Evolutionary conservation across 2,329 filamentous ascomycete species (phyloP).

Genomic region (Apiospora sp.): DNA sequence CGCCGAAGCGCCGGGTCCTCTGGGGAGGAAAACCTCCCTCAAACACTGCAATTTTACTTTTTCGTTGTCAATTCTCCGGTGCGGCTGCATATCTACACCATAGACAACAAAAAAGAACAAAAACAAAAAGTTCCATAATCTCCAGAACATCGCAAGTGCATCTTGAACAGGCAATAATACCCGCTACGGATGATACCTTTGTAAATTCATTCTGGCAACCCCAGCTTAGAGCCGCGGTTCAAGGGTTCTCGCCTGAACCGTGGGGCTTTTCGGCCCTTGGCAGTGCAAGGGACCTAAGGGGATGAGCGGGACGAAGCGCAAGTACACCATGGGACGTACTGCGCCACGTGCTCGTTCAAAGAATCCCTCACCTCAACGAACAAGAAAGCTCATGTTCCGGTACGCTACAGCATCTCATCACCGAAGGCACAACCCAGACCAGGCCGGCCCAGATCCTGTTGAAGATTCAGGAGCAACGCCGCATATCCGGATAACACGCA

Average conservation of each 20-base stretch:
- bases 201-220: background rate
- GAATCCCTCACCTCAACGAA: background rate
- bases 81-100: background rate
- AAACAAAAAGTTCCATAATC: background rate
- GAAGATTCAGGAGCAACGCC: background rate
- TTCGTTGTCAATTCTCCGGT: background rate
- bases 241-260: background rate
- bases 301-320: conserved; percentile 8
- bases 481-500: background rate
- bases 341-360: conserved; percentile 7
- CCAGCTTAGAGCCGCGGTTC: background rate
- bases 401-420: background rate
- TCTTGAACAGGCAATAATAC: background rate
- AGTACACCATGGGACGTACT: background rate
- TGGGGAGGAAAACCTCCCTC: background rate
- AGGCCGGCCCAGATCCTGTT: background rate
- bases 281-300: background rate
- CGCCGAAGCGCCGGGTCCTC: background rate
- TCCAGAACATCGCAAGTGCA: conserved; percentile 7
- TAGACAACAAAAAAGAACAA: background rate
- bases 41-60: background rate
- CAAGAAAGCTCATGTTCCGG: background rate
- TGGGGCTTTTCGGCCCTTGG: background rate
- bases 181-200: background rate
- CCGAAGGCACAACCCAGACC: background rate